Evolutionary conservation across 2,329 filamentous ascomycete species (phyloP).

Genomic region (Pestalotiopsis sp.): DNA sequence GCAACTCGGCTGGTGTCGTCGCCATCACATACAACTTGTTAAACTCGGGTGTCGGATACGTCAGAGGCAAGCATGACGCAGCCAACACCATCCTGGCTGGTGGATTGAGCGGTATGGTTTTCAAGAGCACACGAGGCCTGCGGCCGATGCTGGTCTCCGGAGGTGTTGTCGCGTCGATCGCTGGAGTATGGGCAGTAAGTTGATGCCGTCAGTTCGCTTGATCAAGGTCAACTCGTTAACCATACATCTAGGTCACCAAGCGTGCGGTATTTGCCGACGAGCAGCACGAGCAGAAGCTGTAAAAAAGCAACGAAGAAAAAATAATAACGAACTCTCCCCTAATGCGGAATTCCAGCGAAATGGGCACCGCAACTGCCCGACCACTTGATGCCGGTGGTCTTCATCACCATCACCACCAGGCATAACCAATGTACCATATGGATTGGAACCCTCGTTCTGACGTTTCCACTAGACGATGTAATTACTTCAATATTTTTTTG

Average conservation of each 20-base stretch:
- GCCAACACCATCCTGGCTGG: slow-evolving; percentile 88
- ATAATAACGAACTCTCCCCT: background rate
- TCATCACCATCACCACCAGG: background rate
- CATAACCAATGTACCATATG: slow-evolving; percentile 30
- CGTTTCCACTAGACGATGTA: slow-evolving; percentile 22
- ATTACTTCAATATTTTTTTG: slow-evolving; percentile 20
- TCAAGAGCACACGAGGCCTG: slow-evolving; percentile 91
- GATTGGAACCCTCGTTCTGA: slow-evolving; percentile 19
- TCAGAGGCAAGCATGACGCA: slow-evolving; percentile 85
- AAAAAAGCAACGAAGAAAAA: background rate
- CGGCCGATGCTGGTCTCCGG: slow-evolving; percentile 95
- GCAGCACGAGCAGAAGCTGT: slow-evolving; percentile 14
- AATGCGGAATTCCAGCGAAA: background rate
- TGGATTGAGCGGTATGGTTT: slow-evolving; percentile 86
- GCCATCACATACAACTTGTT: slow-evolving; percentile 95
- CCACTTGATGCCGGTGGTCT: background rate
- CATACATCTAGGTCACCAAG: slow-evolving; percentile 31
- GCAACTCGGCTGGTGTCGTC: slow-evolving; percentile 93
- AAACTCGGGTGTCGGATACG: slow-evolving; percentile 80
- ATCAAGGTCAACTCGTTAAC: slow-evolving; percentile 16
- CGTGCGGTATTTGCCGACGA: slow-evolving; percentile 16
- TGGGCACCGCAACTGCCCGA: background rate
- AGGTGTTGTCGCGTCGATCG: slow-evolving; percentile 83
- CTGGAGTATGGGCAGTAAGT: slow-evolving; percentile 89
- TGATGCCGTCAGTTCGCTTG: background rate